Percentiles rank a stretch among this genome's conserved stretches.
phyloP scores from a whole-genome alignment of 1,139 yeast genomes.

The Pneumocystis murina region DNA sequence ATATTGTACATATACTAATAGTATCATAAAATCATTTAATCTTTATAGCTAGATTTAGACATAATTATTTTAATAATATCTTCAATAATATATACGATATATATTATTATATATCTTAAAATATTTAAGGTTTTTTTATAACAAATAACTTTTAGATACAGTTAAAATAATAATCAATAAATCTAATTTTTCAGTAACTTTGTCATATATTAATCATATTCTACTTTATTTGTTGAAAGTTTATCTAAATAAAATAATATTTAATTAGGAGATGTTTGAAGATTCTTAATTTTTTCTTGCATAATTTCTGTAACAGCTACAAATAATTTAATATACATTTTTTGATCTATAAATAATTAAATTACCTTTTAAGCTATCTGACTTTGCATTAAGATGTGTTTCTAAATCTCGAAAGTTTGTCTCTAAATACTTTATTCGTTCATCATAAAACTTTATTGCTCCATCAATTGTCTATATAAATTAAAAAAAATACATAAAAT shows the following conservation, averaged over 20 bases:
- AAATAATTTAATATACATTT: not conserved
- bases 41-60: too few species aligned
- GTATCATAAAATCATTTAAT: too few species aligned
- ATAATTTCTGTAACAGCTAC: not conserved
- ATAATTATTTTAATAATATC: too few species aligned
- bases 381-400: slow-evolving; percentile 36
- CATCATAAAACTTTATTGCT: slow-evolving; percentile 57
- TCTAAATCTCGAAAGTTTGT: slow-evolving; percentile 63
- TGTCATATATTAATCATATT: too few species aligned
- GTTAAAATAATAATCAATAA: not conserved
- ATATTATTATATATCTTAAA: not conserved
- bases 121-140: not conserved
- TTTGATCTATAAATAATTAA: not conserved
- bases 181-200: not conserved
- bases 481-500: not conserved
- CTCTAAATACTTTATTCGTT: slow-evolving; percentile 56
- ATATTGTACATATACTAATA: too few species aligned
- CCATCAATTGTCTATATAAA: slow-evolving; percentile 33
- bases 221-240: too few species aligned
- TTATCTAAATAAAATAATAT: not conserved
- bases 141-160: not conserved
- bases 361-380: not conserved
- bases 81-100: too few species aligned
- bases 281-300: not conserved
- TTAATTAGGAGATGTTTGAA: not conserved